Evolutionary conservation across 2,329 filamentous ascomycete species (phyloP), one percentile per base, ranked within the genome.

Genomic region (Fusarium sp.): DNA sequence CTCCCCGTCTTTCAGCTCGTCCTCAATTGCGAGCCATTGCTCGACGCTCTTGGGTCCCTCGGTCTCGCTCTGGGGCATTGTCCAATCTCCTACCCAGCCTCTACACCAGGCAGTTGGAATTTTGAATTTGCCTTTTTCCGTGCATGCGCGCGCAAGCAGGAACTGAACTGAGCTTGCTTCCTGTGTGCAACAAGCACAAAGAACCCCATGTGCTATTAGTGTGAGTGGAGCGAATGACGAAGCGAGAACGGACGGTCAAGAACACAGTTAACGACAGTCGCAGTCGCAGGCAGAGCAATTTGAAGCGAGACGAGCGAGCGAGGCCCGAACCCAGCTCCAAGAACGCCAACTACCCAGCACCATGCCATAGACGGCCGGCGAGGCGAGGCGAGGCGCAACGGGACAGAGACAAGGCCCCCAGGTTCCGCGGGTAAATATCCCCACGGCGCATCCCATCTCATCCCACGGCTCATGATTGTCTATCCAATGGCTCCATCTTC

Each of bases 11-110:
- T 38, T 37, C 42, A 66, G 57, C 52, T 64, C 47, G 50, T 31
- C 64, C 47, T 67, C 59, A 75, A 67, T 73, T 62, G 45, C 47
- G 50, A 75, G 22, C 61, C 50, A 72, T 52, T 75, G 57, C 45
- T 56, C 31, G 45, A 67, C 27, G 20, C 34, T 50, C 50, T 24
- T 24, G 50, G 38, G 35, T 20, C 18, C 27, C 31, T 35, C 20
- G 42, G 18, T 24, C 50, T 38, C 52, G 62, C 58, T 35, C 66
- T 54, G 57, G 45, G 31, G 38, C 35, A 59, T 73, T 66, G 59
- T 61, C 62, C 54, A 63, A 63, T 50, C 35, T 40, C 35, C n/a
- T 35, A 22, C 7, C 29, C 8, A 35, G 24, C 42, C 31, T 24
- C 37, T 60, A 20, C 22, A 24, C 54, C 34, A 42, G 52, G 40